A percentile compares a stretch with the other conserved stretches of the same genome.
Evolutionary conservation across 331 rosid species (phyloP).

Genomic region (Malus hybrid): DNA sequence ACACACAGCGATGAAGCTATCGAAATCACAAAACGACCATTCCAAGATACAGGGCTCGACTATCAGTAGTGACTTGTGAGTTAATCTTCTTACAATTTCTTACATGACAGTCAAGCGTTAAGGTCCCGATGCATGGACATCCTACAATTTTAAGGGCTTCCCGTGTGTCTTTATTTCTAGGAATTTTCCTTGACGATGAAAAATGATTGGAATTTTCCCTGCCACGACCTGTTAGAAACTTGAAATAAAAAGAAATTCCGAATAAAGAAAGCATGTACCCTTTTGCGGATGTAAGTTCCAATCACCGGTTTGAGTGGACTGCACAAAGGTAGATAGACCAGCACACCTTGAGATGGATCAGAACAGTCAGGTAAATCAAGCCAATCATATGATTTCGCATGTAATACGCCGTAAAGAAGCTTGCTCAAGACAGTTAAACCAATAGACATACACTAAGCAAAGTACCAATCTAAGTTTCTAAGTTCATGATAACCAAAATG

Average conservation of each 20-base stretch:
- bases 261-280: neutral
- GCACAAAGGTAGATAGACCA: neutral
- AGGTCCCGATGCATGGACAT: neutral
- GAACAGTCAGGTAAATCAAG: neutral
- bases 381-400: neutral
- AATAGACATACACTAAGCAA: neutral
- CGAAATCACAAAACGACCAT: neutral
- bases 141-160: neutral
- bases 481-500: neutral
- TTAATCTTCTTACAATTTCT: neutral
- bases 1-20: neutral
- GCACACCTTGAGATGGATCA: neutral
- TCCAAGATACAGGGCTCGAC: neutral
- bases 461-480: neutral
- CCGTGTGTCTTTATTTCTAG: neutral
- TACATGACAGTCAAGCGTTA: neutral
- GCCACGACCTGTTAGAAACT: neutral
- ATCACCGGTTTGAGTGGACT: neutral
- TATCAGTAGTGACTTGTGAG: neutral
- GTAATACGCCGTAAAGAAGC: conserved; percentile 7
- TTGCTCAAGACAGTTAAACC: conserved; percentile 28
- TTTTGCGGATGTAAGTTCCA: neutral
- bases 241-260: neutral
- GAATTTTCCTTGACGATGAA: neutral
- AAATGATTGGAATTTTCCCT: neutral